A percentile compares a stretch with the other conserved stretches of the same genome.
Conservation (phyloP, 1,284 basidiomycete species). For the Cerioporus squamosus region DNA sequence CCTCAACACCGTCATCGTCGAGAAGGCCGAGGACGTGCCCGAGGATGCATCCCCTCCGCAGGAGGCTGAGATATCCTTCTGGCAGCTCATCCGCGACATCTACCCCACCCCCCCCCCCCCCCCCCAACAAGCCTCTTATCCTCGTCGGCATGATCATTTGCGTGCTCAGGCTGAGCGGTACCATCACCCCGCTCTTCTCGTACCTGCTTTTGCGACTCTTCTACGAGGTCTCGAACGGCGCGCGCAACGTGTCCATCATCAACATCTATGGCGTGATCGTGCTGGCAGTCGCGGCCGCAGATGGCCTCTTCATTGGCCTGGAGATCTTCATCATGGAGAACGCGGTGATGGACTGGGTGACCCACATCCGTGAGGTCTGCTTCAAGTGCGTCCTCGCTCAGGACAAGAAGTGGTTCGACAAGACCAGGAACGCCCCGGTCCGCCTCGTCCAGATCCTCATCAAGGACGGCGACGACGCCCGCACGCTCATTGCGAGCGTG, state of each 20-base stretch:
- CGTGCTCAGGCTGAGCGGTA: conserved; percentile 72
- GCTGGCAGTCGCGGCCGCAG: conserved; percentile 73
- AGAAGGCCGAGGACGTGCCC: conserved; percentile 23
- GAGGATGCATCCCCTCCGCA: conserved; percentile 26
- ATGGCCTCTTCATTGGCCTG: conserved; percentile 74
- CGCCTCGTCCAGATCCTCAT: conserved; percentile 81
- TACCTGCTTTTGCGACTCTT: conserved; percentile 86
- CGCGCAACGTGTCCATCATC: conserved; percentile 63
- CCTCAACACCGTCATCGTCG: conserved; percentile 41
- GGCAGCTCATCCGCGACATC: conserved; percentile 58
- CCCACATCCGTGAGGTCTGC: conserved; percentile 61
- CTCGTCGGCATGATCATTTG: conserved; percentile 70
- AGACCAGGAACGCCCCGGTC: conserved; percentile 61
- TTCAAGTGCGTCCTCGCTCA: conserved; percentile 74
- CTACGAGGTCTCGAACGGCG: conserved; percentile 77
- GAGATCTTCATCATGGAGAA: conserved; percentile 83
- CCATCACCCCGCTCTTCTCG: conserved; percentile 91
- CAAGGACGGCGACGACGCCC: conserved; percentile 92
- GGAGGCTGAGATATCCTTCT: conserved; percentile 39
- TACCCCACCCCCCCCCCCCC: conserved; percentile 77
- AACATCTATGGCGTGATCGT: conserved; percentile 72
- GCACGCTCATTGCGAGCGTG: conserved; percentile 77
- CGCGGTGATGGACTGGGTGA: conserved; percentile 79
- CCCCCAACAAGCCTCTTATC: conserved; percentile 78
- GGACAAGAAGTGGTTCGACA: conserved; percentile 93